phyloP scores from a whole-genome alignment of 192 early-diverging fungal species.

The Fimicolochytrium jonesii region DNA sequence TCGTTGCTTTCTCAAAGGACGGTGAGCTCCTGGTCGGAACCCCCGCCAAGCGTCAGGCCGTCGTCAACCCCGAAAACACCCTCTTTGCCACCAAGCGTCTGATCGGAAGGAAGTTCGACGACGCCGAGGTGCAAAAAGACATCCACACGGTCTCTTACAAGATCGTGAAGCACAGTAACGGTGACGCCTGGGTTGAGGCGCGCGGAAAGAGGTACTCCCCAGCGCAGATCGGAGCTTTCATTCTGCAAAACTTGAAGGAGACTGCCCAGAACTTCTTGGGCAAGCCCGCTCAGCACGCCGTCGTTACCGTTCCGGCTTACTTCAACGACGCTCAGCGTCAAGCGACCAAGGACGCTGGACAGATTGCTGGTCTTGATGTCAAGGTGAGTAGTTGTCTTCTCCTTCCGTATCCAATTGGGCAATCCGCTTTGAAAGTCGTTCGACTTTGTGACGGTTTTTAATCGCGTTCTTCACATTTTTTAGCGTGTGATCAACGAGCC shows the following conservation, averaged over 20 bases:
- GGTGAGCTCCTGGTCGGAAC: constrained; percentile 91
- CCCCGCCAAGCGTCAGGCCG: constrained; percentile 95
- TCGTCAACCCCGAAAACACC: constrained; percentile 97
- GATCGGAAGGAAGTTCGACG: constrained; percentile 89
- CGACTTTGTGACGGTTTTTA: no score
- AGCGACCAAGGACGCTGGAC: constrained; percentile 93
- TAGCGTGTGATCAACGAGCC: constrained; percentile 96
- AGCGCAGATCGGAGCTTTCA: constrained; percentile 91
- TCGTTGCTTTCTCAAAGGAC: constrained; percentile 93
- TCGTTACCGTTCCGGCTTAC: constrained; percentile 98
- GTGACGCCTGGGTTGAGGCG: constrained; percentile 97
- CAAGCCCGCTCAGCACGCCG: constrained; percentile 79
- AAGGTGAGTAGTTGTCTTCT: no score
- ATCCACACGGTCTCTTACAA: constrained; percentile 89
- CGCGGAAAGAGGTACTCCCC: constrained; percentile 95
- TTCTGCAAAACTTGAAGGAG: constrained; percentile 99
- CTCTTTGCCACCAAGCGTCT: constrained; percentile 95
- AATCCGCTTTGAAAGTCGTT: no score
- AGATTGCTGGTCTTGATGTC: constrained; percentile 85
- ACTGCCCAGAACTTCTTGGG: constrained; percentile 76
- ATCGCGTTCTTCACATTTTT: no score
- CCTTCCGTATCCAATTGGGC: no score
- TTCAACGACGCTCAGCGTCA: constrained; percentile 97
- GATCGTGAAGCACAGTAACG: constrained; percentile 92
- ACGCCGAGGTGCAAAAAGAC: constrained; percentile 83